A percentile compares a stretch with the other conserved stretches of the same genome.
phyloP scores from a whole-genome alignment of 192 early-diverging fungal species.

The Gonapodya sp. region DNA sequence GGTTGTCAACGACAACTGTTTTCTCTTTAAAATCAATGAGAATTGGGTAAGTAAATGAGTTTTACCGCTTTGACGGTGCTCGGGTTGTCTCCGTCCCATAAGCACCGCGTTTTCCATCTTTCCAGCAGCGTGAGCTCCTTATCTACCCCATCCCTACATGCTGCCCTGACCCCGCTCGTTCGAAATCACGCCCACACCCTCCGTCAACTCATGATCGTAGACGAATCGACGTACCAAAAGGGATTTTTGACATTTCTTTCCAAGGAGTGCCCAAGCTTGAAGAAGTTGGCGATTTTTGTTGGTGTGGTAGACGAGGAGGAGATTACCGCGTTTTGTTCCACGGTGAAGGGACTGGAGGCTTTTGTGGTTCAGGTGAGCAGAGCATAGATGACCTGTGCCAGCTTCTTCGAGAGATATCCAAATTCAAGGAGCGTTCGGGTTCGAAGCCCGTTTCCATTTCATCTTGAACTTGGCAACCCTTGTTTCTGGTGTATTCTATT shows the following conservation, averaged over 20 bases:
- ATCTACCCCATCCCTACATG: neutral
- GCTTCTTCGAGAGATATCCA: too few relatives aligned
- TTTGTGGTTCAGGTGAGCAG: neutral
- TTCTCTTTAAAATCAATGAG: neutral
- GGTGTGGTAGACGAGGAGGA: neutral
- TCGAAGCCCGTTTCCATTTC: too few relatives aligned
- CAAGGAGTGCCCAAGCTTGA: neutral
- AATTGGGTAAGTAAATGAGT: neutral
- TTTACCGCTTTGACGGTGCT: neutral
- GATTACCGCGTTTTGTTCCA: neutral
- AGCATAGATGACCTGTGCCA: neutral
- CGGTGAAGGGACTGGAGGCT: neutral
- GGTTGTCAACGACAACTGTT: neutral
- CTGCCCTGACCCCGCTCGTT: neutral
- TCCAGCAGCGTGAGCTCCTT: neutral
- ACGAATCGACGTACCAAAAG: neutral
- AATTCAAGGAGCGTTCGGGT: too few relatives aligned
- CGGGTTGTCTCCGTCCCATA: neutral
- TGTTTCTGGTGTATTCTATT: too few relatives aligned
- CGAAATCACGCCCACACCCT: neutral
- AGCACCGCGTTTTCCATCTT: neutral
- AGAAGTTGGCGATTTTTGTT: neutral
- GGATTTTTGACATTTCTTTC: neutral
- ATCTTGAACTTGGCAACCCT: too few relatives aligned
- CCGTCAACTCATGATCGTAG: neutral